Percentiles rank a stretch among this genome's conserved stretches.
Conservation (phyloP, 208 protist species). For the Wallacemonas sp. region DNA sequence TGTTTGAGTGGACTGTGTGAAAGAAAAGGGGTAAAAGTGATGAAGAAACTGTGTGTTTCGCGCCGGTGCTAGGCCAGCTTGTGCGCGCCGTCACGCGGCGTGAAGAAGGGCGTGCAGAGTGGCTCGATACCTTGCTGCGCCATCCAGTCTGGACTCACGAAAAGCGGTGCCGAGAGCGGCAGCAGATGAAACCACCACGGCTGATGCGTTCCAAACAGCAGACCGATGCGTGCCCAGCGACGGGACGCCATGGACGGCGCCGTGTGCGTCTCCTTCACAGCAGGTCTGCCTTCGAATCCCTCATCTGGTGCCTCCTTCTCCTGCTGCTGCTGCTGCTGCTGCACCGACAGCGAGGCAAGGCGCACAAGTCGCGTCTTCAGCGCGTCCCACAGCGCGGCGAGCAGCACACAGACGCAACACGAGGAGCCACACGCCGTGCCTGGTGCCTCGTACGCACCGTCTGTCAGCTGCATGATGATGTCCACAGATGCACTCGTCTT, state of each 20-base stretch:
- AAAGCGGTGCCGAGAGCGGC: slow-evolving; percentile 16
- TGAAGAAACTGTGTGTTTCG: not conserved
- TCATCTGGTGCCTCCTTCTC: too few relatives aligned
- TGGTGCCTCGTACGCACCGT: not conserved
- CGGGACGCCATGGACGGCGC: not conserved
- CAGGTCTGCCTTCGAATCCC: too few relatives aligned
- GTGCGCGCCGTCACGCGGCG: not conserved
- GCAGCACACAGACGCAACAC: not conserved
- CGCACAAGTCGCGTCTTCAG: not conserved
- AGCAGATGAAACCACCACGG: slow-evolving; percentile 19
- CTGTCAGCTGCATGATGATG: slow-evolving; percentile 22
- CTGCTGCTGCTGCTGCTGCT: too few relatives aligned
- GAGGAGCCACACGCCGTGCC: not conserved
- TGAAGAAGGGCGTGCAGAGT: not conserved
- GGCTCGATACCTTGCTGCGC: not conserved
- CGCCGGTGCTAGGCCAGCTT: not conserved
- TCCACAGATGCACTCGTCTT: slow-evolving; percentile 22
- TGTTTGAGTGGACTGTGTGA: not conserved
- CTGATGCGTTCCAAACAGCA: slow-evolving; percentile 27
- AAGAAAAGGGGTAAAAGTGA: not conserved
- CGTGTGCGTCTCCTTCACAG: too few relatives aligned
- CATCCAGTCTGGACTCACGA: not conserved
- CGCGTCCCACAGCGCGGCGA: not conserved
- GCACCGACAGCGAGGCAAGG: too few relatives aligned
- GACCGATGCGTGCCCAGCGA: slow-evolving; percentile 16